These are phyloP conservation scores for Plasmodium ovale DNA, from an alignment of 169 alveolate species.

Conservation along the genomic window DNA sequence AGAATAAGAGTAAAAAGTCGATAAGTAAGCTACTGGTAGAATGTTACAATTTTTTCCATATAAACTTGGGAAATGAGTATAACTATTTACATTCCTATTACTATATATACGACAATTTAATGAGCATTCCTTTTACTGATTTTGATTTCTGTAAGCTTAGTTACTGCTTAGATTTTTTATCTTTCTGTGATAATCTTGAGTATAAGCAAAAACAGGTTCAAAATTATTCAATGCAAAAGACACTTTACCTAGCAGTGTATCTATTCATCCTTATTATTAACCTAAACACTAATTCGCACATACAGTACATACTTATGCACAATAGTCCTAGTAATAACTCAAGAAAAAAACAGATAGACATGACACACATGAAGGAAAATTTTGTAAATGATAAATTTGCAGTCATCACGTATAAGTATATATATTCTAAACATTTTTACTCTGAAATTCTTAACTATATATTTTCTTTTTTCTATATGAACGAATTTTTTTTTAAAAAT, in stretches of 20 bases:
- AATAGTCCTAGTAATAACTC: conserved; percentile 28
- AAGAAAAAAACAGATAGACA: conserved; percentile 1
- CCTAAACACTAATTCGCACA: conserved; percentile 31
- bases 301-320: conserved; percentile 28
- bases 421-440: conserved; percentile 41
- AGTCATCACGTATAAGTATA: conserved; percentile 45
- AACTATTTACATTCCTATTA: conserved; percentile 47
- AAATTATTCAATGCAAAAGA: conserved; percentile 47
- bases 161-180: conserved; percentile 35
- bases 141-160: conserved; percentile 40
- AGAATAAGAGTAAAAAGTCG: conserved; percentile 36
- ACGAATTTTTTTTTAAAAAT: conserved; percentile 47
- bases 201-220: conserved; percentile 32
- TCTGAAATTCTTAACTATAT: conserved; percentile 44
- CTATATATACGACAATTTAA: conserved; percentile 41
- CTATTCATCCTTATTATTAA: conserved; percentile 30
- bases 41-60: conserved; percentile 30
- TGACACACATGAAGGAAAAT: conserved; percentile 28
- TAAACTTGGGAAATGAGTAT: conserved; percentile 31
- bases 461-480: conserved; percentile 51
- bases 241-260: conserved; percentile 13
- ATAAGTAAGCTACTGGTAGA: conserved; percentile 13
- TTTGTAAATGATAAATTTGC: conserved; percentile 37
- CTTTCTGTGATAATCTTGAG: conserved; percentile 48
- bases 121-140: conserved; percentile 57